Evolutionary conservation across 805 yeast genomes (phyloP), one percentile per base, ranked within the genome.

Genomic region (Babjeviella inositovora): DNA sequence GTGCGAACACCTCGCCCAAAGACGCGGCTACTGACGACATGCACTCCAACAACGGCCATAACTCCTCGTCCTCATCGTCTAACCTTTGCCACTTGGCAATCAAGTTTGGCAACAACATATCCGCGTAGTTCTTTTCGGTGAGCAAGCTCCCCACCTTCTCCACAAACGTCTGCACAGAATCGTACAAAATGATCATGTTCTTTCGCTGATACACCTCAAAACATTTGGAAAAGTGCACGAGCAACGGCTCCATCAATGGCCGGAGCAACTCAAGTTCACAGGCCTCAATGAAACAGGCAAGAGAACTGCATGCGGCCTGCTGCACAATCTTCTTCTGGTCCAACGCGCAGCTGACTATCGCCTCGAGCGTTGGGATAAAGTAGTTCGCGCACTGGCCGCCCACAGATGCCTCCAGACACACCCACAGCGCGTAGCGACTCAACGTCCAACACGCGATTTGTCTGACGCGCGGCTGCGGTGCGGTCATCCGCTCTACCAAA

Each of bases 371-470:
- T 5, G 90, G 90, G 27, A 63, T 53, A 41, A 79, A 74, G 37
- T 75, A 76, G 31, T 53, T 62, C 6, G 82, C 61, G 41, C 66
- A 76, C 14, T 62, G 50, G 7, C 79, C 75, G 20, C 70, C 67
- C 20, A 53, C 57, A 26, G 54, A 57, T 1, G 79, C 77, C 39
- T 77, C 81, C 5, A 59, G 57, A 23, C 80, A 65, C 12, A 87
- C 74, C 93, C 95, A 84, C 3, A 62, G 38, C 0, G 90, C 64
- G 43, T 75, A 90, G 26, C 97, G 61, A 20, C 93, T 75, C 21
- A 90, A 51, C 0, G 97, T 80, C 98, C 98, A 90, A 53, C 97
- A 87, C 0, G 94, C 56, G 24, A 90, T 90, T 45, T 82, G 93
- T 33, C 97, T 63, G 4, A 90, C 93, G 11, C 93, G 65, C 6